Percentiles rank a stretch among this genome's conserved stretches.
phyloP scores from a whole-genome alignment of 208 protist genomes.

The Trypanosoma boissoni region DNA sequence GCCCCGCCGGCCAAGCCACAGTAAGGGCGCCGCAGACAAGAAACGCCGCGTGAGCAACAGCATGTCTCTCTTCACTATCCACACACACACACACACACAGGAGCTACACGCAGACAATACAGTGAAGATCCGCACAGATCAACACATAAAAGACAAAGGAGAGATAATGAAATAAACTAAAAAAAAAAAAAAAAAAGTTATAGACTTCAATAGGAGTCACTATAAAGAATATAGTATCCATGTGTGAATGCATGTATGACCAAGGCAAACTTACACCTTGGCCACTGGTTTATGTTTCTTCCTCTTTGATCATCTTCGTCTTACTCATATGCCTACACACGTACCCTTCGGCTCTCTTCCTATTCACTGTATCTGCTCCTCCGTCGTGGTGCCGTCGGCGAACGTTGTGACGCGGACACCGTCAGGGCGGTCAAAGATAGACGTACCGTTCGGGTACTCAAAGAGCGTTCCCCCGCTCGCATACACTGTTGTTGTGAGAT shows the following conservation, averaged over 20 bases:
- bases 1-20: slow-evolving; percentile 58
- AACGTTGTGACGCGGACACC: slow-evolving; percentile 75
- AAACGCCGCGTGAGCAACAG: slow-evolving; percentile 6
- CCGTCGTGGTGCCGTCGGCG: slow-evolving; percentile 61
- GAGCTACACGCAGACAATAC: no score
- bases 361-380: slow-evolving; percentile 36
- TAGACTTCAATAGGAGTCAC: no score
- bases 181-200: no score
- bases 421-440: slow-evolving; percentile 72
- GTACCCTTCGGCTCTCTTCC: background rate
- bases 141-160: background rate
- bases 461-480: slow-evolving; percentile 64
- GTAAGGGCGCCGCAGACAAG: slow-evolving; percentile 8
- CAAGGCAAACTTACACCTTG: no score
- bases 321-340: background rate
- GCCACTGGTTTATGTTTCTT: no score
- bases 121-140: no score
- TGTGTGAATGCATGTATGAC: no score
- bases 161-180: no score
- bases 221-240: no score
- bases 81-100: no score
- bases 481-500: slow-evolving; percentile 65
- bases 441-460: slow-evolving; percentile 73
- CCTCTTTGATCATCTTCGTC: background rate
- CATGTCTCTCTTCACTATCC: slow-evolving; percentile 10